A percentile compares a stretch with the other conserved stretches of the same genome.
Evolutionary conservation across 2,329 filamentous ascomycete species (phyloP).

Genomic region (Colletotrichum tropicale): DNA sequence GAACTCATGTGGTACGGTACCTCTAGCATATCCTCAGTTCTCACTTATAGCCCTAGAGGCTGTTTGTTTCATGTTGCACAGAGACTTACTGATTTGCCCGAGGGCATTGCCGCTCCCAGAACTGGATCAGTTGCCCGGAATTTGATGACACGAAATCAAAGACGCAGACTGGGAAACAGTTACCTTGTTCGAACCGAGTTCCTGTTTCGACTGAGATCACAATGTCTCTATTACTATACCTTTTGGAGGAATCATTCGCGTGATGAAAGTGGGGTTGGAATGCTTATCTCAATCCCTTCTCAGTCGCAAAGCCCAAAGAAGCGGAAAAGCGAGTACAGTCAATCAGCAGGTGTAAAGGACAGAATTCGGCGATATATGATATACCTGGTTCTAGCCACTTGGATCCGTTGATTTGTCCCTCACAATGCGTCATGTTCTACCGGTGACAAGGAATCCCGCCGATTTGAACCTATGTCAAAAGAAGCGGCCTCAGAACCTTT

Average conservation of each 20-base stretch:
- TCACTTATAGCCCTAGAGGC: too few species aligned
- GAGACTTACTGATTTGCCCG: not conserved
- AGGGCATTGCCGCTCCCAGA: accelerated
- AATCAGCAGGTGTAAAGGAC: not conserved
- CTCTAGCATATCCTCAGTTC: not conserved
- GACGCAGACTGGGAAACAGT: not conserved
- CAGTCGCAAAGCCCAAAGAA: not conserved
- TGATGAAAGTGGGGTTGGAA: not conserved
- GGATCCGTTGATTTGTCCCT: not conserved
- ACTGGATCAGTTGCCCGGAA: not conserved
- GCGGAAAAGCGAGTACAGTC: not conserved
- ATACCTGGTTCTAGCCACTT: not conserved
- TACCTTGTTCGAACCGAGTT: not conserved
- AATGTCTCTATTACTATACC: not conserved
- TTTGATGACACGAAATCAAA: accelerated
- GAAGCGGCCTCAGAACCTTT: not conserved
- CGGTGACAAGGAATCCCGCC: accelerated
- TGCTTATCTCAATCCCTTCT: not conserved
- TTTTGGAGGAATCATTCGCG: not conserved
- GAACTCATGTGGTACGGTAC: not conserved
- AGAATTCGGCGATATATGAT: not conserved
- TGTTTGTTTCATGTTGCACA: not conserved
- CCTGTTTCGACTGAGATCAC: accelerated
- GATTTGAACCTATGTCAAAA: accelerated
- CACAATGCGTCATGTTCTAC: not conserved